Percentiles rank a stretch among this genome's conserved stretches.
phyloP scores from a whole-genome alignment of 176 grass and related monocot genomes.

The Juncus inflexus region DNA sequence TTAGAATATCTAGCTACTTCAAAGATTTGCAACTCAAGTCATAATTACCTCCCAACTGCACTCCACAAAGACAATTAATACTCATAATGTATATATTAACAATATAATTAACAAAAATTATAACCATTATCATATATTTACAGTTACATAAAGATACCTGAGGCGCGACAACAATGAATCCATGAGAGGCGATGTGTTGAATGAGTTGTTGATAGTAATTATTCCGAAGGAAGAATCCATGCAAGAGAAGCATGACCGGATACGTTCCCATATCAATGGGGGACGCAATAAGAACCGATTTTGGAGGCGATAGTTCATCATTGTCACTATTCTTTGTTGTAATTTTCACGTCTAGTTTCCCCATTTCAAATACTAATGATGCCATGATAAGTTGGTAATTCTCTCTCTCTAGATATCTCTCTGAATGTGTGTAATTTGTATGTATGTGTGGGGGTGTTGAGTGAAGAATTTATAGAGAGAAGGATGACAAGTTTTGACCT shows the following conservation, averaged over 20 bases:
- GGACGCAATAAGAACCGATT: conserved; percentile 28
- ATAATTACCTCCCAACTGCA: no score
- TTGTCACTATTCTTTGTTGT: background rate
- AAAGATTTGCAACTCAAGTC: no score
- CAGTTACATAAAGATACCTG: conserved; percentile 23
- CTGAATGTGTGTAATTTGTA: background rate
- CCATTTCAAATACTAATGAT: conserved; percentile 12
- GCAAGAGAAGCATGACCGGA: conserved; percentile 40
- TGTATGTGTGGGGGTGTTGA: background rate
- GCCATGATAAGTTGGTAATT: background rate
- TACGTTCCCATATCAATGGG: conserved; percentile 42
- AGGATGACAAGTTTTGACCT: background rate
- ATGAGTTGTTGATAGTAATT: conserved; percentile 36
- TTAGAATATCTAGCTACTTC: no score
- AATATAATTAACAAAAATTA: no score
- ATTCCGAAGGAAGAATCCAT: conserved; percentile 47
- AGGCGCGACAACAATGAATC: conserved; percentile 50
- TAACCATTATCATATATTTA: no score
- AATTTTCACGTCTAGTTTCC: conserved; percentile 15
- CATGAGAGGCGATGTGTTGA: conserved; percentile 41
- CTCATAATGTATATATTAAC: no score
- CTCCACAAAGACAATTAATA: no score
- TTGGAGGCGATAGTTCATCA: conserved; percentile 16
- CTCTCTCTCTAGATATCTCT: background rate
- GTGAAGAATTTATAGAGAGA: conserved; percentile 8